phyloP scores from a whole-genome alignment of 257 asterid genomes.

The Fraxinus anomala region DNA sequence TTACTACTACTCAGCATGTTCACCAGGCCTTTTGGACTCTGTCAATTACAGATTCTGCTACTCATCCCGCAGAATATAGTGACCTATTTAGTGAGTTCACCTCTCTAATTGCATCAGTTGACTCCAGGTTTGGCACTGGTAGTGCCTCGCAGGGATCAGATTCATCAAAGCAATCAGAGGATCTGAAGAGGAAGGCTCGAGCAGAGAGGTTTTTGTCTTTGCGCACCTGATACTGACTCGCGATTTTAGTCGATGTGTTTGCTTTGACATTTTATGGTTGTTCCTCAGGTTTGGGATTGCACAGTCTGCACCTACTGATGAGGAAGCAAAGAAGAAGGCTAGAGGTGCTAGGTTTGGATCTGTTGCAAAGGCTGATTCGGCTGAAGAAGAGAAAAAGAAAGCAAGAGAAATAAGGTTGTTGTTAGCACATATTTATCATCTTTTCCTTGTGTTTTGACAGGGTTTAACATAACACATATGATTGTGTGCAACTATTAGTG shows the following conservation, averaged over 20 bases:
- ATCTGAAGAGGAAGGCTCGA: conserved; percentile 85
- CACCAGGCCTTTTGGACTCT: not conserved
- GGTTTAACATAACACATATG: not conserved
- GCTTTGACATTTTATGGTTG: conserved; percentile 15
- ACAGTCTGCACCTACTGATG: conserved; percentile 56
- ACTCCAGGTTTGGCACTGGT: conserved; percentile 75
- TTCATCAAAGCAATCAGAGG: conserved; percentile 67
- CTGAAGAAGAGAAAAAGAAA: conserved; percentile 91
- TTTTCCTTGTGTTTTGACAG: not conserved
- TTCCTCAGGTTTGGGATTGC: conserved; percentile 70
- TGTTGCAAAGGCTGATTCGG: conserved; percentile 45
- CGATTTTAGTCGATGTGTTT: not conserved
- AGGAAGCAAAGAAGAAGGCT: conserved; percentile 84
- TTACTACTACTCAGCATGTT: too few relatives aligned
- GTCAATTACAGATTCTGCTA: not conserved
- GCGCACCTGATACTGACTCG: not conserved
- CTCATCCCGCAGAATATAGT: not conserved
- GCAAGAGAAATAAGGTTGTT: conserved; percentile 85
- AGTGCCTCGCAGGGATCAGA: conserved; percentile 43
- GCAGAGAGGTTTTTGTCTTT: conserved; percentile 71
- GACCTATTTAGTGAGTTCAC: not conserved
- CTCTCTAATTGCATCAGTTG: conserved; percentile 9
- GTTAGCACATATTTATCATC: conserved; percentile 5
- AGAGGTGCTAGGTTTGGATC: conserved; percentile 83
- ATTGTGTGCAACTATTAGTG: not conserved